Evolutionary conservation across 768 basidiomycete genomes (phyloP), one percentile per base, ranked within the genome.

Genomic region (Rhodosporidiobolus sp.): DNA sequence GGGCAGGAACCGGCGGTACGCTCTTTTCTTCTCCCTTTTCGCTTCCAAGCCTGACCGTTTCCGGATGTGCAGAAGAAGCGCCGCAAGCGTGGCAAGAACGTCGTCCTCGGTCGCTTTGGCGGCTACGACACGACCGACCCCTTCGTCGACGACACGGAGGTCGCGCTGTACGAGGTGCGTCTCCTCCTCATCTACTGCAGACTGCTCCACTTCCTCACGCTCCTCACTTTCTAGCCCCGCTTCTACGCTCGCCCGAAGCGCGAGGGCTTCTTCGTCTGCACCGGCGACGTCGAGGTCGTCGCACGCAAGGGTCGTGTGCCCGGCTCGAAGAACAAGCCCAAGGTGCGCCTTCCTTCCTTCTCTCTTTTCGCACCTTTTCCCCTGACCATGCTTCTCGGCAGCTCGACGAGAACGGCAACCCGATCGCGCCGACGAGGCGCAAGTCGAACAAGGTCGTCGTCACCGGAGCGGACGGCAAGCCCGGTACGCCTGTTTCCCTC

Each of bases 81-180:
- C 14, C 73, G 73, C 43, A 69, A 67, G 65, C 68, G 74, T 19
- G 73, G 69, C 7, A 63, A 63, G n/a, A 75, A 75, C n/a, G 70
- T 63, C 28, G 58, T 79, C 17, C 35, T 72, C 48, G 77, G 74
- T 34, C 73, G 78, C n/a, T 69, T 87, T 30, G 91, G 90, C 79
- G 91, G 93, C 78, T 99, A 99, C 84, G 95, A 99, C 82, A 84
- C 88, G 28, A 83, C 85, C 0, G 96, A 99, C 82, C 90, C 92
- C 0, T 98, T 98, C 83, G 96, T 99, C 79, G 96, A 99, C 84
- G 96, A 99, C 82, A 92, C 92, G 3, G 95, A 98, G 79, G 84
- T 95, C 67, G 88, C 87, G 34, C 83, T 94, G 57, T 94, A 98
- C 83, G 88, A 94, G 79, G 74, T 72, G 20, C n/a, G 67, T 28